phyloP scores from a whole-genome alignment of 2,329 filamentous ascomycete species.

The Scorias spongiosa region DNA sequence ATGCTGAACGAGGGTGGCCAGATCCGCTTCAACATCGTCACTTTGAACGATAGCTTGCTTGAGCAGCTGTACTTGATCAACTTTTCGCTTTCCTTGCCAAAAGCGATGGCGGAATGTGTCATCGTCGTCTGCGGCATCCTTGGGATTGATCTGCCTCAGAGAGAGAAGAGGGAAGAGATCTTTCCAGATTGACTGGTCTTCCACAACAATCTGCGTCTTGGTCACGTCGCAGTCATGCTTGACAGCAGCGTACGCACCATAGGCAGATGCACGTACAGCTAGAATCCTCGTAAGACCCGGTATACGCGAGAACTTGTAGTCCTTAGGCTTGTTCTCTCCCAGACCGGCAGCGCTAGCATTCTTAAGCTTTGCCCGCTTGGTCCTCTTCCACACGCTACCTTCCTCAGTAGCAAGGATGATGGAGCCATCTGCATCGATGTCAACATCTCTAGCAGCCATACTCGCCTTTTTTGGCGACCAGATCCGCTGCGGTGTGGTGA shows the following conservation, averaged over 20 bases:
- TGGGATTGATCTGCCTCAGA: slow-evolving; percentile 40
- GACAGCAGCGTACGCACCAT: slow-evolving; percentile 78
- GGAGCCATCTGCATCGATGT: slow-evolving; percentile 80
- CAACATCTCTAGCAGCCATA: slow-evolving; percentile 73
- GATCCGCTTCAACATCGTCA: slow-evolving; percentile 49
- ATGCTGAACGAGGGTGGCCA: slow-evolving; percentile 35
- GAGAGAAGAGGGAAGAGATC: slow-evolving; percentile 57
- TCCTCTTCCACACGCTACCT: slow-evolving; percentile 82
- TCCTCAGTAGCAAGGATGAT: slow-evolving; percentile 88
- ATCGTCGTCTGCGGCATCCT: slow-evolving; percentile 25
- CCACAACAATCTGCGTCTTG: slow-evolving; percentile 52
- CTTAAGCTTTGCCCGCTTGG: slow-evolving; percentile 69
- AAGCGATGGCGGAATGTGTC: slow-evolving; percentile 31
- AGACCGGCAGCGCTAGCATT: slow-evolving; percentile 37
- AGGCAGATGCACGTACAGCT: slow-evolving; percentile 72
- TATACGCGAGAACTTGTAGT: slow-evolving; percentile 90
- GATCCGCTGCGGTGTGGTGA: slow-evolving; percentile 64
- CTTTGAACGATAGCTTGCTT: slow-evolving; percentile 46
- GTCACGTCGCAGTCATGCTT: slow-evolving; percentile 74
- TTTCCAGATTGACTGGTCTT: slow-evolving; percentile 54
- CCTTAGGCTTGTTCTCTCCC: slow-evolving; percentile 53
- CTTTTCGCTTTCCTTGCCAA: slow-evolving; percentile 31
- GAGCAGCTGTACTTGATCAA: slow-evolving; percentile 34
- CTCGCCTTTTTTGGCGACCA: slow-evolving; percentile 80
- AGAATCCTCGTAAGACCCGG: slow-evolving; percentile 75